Conservation (phyloP, 1,284 basidiomycete species). For the Cryptococcus floricola region DNA sequence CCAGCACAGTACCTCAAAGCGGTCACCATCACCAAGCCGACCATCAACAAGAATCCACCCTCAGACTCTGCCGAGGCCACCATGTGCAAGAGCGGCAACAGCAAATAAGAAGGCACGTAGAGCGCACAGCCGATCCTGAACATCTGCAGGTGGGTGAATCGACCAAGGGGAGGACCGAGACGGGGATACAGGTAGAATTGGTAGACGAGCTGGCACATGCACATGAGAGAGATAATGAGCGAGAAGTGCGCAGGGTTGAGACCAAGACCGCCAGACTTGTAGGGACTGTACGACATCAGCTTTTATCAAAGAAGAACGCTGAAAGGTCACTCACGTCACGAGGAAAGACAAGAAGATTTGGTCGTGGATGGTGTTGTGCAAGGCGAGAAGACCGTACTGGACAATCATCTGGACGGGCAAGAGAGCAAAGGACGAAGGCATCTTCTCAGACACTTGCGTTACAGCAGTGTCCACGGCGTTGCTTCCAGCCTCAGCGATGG, state of each 20-base stretch:
- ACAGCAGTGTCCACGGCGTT: conserved; percentile 7
- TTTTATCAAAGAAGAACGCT: neutral
- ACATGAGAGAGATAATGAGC: conserved; percentile 50
- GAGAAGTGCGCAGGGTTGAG: conserved; percentile 49
- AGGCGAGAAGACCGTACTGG: conserved; percentile 48
- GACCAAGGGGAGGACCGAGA: conserved; percentile 48
- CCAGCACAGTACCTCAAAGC: conserved; percentile 50
- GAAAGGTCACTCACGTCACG: conserved; percentile 34
- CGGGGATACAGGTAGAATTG: conserved; percentile 51
- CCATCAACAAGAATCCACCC: conserved; percentile 48
- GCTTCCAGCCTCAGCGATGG: conserved; percentile 37
- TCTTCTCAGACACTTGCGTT: conserved; percentile 23
- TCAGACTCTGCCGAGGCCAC: conserved; percentile 41
- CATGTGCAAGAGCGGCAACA: conserved; percentile 43
- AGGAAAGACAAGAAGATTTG: conserved; percentile 50
- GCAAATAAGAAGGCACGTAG: conserved; percentile 48
- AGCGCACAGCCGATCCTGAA: conserved; percentile 46
- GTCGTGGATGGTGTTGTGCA: conserved; percentile 49
- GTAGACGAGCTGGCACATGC: conserved; percentile 48
- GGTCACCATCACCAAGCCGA: conserved; percentile 37
- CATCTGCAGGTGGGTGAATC: conserved; percentile 49
- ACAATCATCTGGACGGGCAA: conserved; percentile 46
- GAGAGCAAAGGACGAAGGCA: conserved; percentile 31
- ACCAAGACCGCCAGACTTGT: conserved; percentile 48
- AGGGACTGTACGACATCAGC: conserved; percentile 31